phyloP scores from a whole-genome alignment of 129 eudicot species.

The Cynara cardunculus region DNA sequence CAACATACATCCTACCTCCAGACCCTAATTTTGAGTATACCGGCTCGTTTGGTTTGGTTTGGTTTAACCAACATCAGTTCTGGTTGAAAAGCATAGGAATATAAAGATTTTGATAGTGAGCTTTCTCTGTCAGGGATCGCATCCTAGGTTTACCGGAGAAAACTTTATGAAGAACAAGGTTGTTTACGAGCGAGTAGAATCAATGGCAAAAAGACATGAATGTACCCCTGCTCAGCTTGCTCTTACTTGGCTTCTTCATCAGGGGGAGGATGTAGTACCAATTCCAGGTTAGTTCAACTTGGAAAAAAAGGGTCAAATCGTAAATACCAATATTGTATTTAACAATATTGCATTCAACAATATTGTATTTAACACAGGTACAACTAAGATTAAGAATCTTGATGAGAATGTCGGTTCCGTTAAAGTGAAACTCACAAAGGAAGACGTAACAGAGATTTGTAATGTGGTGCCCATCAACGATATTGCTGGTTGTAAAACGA shows the following conservation, averaged over 20 bases:
- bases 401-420: conserved; percentile 40
- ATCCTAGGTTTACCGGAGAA: conserved; percentile 56
- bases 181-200: conserved; percentile 35
- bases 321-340: neutral
- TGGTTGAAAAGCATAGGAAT: neutral
- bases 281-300: conserved; percentile 43
- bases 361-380: conserved; percentile 38
- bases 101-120: neutral
- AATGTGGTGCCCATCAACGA: conserved; percentile 39
- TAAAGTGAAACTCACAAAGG: conserved; percentile 38
- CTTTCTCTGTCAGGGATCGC: conserved; percentile 29
- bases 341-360: no score
- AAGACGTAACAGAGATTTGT: conserved; percentile 37
- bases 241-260: conserved; percentile 68
- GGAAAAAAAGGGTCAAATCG: neutral
- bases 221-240: conserved; percentile 69
- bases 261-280: conserved; percentile 52
- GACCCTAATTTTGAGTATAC: neutral
- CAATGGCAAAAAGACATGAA: conserved; percentile 40
- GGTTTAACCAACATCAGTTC: neutral
- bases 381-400: conserved; percentile 56
- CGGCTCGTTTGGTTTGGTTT: neutral
- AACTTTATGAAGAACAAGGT: conserved; percentile 45
- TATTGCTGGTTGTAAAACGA: conserved; percentile 42
- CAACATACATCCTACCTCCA: neutral